phyloP scores from a whole-genome alignment of 306 rosid genomes.

The Rosa multiflora region DNA sequence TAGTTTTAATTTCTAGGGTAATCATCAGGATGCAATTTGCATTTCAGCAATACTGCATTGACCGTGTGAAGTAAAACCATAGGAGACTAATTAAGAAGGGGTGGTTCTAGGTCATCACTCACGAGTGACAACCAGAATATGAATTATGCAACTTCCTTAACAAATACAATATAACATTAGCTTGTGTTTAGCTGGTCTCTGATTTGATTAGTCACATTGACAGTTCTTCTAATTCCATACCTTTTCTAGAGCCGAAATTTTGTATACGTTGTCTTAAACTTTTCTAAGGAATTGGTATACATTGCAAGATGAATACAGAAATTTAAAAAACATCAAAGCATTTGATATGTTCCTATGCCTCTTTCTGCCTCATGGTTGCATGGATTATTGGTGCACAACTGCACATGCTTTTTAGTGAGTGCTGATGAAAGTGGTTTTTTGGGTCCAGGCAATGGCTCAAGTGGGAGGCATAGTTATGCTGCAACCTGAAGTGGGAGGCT shows the following conservation, averaged over 20 bases:
- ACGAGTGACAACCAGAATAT: background rate
- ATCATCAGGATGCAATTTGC: background rate
- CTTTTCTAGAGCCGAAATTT: background rate
- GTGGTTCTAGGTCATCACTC: background rate
- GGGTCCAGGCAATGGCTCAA: slow-evolving; percentile 89
- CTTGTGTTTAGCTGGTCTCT: background rate
- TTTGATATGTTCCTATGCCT: background rate
- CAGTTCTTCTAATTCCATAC: background rate
- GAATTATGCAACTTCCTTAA: background rate
- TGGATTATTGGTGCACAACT: background rate
- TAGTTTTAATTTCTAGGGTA: background rate
- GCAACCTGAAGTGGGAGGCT: slow-evolving; percentile 91
- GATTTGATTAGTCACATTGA: background rate
- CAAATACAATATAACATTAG: background rate
- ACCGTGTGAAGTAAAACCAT: background rate
- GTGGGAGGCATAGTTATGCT: slow-evolving; percentile 91
- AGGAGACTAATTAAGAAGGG: background rate
- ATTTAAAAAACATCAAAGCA: background rate
- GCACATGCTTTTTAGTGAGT: background rate
- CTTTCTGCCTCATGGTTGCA: background rate
- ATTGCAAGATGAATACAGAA: background rate
- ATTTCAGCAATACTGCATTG: background rate
- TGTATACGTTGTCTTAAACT: background rate
- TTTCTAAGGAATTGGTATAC: background rate
- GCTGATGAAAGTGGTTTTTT: slow-evolving; percentile 18